phyloP scores from a whole-genome alignment of 1,284 basidiomycete species.

The Ceratobasidium sp. region DNA sequence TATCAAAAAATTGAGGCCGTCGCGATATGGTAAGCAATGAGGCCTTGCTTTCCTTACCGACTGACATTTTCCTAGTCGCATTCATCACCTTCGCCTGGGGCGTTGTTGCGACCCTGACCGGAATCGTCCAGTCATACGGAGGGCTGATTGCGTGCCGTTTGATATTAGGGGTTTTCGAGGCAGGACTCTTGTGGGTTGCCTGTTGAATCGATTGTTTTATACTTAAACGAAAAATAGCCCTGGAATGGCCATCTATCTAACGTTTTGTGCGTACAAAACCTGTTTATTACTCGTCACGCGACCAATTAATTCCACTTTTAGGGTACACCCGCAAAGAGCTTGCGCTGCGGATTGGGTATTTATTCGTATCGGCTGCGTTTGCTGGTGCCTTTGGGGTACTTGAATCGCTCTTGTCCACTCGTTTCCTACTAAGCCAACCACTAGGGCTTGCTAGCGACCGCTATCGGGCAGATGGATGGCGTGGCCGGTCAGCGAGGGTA shows the following conservation, averaged over 20 bases:
- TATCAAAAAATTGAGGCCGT: conserved; percentile 48
- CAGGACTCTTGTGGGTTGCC: conserved; percentile 47
- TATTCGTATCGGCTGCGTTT: conserved; percentile 48
- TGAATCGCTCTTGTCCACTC: not conserved
- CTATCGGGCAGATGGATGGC: conserved; percentile 48
- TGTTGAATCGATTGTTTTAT: not conserved
- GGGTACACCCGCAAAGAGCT: conserved; percentile 45
- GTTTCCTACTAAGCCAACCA: not conserved
- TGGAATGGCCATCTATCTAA: conserved; percentile 49
- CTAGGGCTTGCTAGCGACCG: conserved; percentile 49
- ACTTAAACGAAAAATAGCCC: conserved; percentile 22
- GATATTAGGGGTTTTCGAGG: conserved; percentile 49
- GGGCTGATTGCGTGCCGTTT: conserved; percentile 47
- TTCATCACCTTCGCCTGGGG: conserved; percentile 48
- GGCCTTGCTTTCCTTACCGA: not conserved
- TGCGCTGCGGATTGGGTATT: conserved; percentile 48
- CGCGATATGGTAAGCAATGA: conserved; percentile 45
- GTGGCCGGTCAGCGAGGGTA: conserved; percentile 46
- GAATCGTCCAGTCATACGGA: conserved; percentile 47
- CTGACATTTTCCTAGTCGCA: conserved; percentile 11
- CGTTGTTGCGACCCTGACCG: conserved; percentile 48
- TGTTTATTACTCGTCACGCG: not conserved
- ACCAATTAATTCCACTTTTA: not conserved
- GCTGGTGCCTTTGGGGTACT: conserved; percentile 49
- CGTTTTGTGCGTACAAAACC: conserved; percentile 45